A percentile compares a stretch with the other conserved stretches of the same genome.
Evolutionary conservation across 495 filamentous ascomycete genomes (phyloP).

Genomic region (Xylaria bambusicola): DNA sequence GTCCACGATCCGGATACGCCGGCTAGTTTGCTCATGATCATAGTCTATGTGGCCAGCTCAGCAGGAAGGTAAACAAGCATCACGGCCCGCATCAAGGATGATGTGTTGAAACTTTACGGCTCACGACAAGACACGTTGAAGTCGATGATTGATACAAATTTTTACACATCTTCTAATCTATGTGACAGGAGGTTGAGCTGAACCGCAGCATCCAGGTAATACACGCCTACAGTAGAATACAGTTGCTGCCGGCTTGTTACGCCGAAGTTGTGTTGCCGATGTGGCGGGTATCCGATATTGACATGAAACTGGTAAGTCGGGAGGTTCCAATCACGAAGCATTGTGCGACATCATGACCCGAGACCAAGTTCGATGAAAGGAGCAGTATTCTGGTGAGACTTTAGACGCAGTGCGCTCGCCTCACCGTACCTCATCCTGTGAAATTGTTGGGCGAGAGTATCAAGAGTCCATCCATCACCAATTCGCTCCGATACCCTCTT

Average conservation of each 20-base stretch:
- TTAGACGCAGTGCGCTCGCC: background rate
- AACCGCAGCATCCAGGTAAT: background rate
- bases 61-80: background rate
- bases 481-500: slow-evolving; percentile 48
- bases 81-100: background rate
- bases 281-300: background rate
- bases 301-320: background rate
- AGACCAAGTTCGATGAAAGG: background rate
- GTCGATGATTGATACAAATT: background rate
- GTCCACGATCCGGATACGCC: no score
- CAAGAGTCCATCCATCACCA: slow-evolving; percentile 9
- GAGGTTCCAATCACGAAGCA: background rate
- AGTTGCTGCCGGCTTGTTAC: background rate
- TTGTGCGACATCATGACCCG: background rate
- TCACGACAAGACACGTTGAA: no score
- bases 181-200: background rate
- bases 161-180: background rate
- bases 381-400: no score
- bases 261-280: background rate
- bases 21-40: no score
- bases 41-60: no score
- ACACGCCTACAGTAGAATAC: background rate
- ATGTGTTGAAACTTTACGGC: no score
- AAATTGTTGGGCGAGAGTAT: background rate
- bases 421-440: background rate